Base-by-base conservation (phyloP, 176 grass and related monocot genomes). In the Paspalum notatum region DNA sequence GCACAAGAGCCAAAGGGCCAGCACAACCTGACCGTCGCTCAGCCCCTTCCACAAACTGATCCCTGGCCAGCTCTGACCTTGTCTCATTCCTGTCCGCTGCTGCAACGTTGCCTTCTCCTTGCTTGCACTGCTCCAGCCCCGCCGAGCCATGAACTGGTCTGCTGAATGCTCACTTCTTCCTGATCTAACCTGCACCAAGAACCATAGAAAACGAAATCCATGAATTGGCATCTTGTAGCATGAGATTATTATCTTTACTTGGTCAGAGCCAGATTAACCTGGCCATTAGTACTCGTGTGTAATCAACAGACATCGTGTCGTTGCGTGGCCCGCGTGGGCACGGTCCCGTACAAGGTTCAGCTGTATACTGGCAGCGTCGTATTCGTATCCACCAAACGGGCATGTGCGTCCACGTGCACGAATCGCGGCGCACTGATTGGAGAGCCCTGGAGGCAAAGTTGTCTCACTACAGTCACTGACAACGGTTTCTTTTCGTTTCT, bases 1-100 rank as follows among this genome's bases (percentile, higher is more conserved):
- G 60, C 72, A 67, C 50, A 73, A 82, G 57, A 82, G 71, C 70
- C 77, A 71, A 76, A 80, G 50, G 45, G 54, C 66, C 64, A 49
- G 67, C 67, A 16, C 67, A 84, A 70, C 64, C 71, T 16, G 46
- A 71, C 47, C 57, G 4, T 81, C 13, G 44, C 22, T 72, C 75
- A 72, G 59, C 55, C 52, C 51, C 9, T 61, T 84, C 69, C 81
- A 75, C 87, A 41, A 43, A 75, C 69, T 25, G 53, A 80, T 69
- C 6, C 5, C 25, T 50, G 26, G n/a, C 22, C 79, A 50, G 54
- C 67, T 22, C 43, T 60, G 66, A 51, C 0, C 48, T 58, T 74
- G 81, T 69, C 81, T 46, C 38, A 26, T 69, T 80, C 71, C 22
- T 80, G 26, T 80, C 81, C 68, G 48, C 68, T 70, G 71, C 45